Percentiles rank a stretch among this genome's conserved stretches.
Conservation (phyloP, 148 eudicot genomes). For the Selenicereus undatus region DNA sequence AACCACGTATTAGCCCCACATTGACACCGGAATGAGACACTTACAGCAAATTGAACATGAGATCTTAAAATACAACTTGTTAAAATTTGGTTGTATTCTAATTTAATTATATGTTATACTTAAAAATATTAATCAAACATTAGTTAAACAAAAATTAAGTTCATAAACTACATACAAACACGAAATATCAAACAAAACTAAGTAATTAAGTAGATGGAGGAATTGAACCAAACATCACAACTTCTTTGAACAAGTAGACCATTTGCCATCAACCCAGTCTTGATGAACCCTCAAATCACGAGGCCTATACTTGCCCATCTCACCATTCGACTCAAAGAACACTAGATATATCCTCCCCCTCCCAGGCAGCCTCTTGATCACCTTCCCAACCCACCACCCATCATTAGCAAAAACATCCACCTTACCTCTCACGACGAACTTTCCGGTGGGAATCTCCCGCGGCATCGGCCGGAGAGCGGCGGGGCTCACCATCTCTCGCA, state of each 20-base stretch:
- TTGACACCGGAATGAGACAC: too few relatives aligned
- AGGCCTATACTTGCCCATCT: constrained; percentile 1
- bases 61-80: too few relatives aligned
- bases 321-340: constrained; percentile 5
- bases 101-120: too few relatives aligned
- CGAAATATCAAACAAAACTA: neutral
- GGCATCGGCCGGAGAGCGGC: constrained; percentile 21
- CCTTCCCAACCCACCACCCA: constrained; percentile 28
- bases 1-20: too few relatives aligned
- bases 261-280: constrained; percentile 17
- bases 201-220: too few relatives aligned
- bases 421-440: neutral
- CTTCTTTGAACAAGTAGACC: constrained; percentile 7
- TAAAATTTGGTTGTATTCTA: too few relatives aligned
- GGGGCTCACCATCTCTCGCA: constrained; percentile 14
- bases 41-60: too few relatives aligned
- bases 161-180: too few relatives aligned
- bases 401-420: constrained; percentile 29
- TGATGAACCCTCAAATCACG: constrained; percentile 19
- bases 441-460: neutral
- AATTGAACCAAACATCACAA: neutral
- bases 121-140: too few relatives aligned
- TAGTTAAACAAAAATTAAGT: too few relatives aligned
- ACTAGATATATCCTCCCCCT: neutral
- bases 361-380: neutral